Evolutionary conservation across 495 filamentous ascomycete genomes (phyloP), one percentile per base, ranked within the genome.

Genomic region (Lasiosphaeriaceae sp.): DNA sequence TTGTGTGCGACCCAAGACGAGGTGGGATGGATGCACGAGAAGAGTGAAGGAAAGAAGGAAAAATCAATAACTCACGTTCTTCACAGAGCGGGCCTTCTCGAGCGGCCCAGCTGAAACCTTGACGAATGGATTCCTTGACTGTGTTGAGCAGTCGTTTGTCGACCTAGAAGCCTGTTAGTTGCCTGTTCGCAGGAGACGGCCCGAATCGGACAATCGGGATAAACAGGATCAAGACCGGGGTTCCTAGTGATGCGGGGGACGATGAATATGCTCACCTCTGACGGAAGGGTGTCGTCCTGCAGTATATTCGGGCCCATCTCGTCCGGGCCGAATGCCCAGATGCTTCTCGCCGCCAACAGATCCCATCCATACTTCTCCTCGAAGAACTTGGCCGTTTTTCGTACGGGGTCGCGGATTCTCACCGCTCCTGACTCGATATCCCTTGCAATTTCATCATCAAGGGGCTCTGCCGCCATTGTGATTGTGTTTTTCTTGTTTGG

Each of bases 401-500:
- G 86, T 46, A 92, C 88, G 2, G 94, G 92, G 69, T 96, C 94
- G 65, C 88, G 91, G 75, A 98, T 96, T 58, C 78, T 89, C 59
- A 98, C 94, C 52, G 81, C 85, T 44, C 92, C 91, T 60, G 83
- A 86, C 74, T 97, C 94, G 59, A 98, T 97, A 64, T 97, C 94
- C 65, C 92, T 88, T 16, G 92, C 90, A 60, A 98, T 96, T 16
- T 93, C 95, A 50, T 92, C 85, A 65, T 98, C 94, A 43, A 98
- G 74, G 16, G 93, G 92, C 64, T 97, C 94, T 22, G 95, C 94
- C 46, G 96, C 87, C 90, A 97, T 96, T 47, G 94, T 98, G 68
- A 98, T 89, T 71, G 96, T 97, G 74, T 97, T 98, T 74, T 96
- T 96, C 69, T 98, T 97, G 73, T 98, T 98, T 7, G 94, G 94